A percentile compares a stretch with the other conserved stretches of the same genome.
Evolutionary conservation across 305 asterid genomes (phyloP).

Genomic region (Lippia alba): DNA sequence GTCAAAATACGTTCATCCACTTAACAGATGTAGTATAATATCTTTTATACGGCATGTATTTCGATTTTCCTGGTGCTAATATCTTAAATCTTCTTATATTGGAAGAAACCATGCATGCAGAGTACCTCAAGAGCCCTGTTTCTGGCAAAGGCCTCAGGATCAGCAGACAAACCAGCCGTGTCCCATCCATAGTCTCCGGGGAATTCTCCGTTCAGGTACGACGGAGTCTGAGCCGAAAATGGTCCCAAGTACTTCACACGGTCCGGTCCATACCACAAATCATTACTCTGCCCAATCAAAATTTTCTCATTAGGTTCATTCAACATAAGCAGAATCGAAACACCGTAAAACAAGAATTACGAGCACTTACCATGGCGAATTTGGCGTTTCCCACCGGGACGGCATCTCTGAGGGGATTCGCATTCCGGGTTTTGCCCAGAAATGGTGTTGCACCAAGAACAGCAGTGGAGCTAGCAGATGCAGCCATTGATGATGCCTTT

Average conservation of each 20-base stretch:
- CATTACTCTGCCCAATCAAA: slow-evolving; percentile 48
- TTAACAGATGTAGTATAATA: too few species aligned
- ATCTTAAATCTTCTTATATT: slow-evolving; percentile 3
- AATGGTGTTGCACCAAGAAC: slow-evolving; percentile 71
- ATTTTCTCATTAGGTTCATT: neutral
- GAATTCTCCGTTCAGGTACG: slow-evolving; percentile 82
- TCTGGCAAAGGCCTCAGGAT: slow-evolving; percentile 85
- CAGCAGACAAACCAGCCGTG: slow-evolving; percentile 86
- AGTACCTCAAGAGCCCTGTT: slow-evolving; percentile 84
- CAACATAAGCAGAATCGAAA: neutral
- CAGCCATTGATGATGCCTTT: slow-evolving; percentile 50
- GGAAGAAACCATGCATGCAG: neutral
- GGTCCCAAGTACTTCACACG: slow-evolving; percentile 89
- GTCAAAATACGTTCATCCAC: too few species aligned
- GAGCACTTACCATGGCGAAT: slow-evolving; percentile 54
- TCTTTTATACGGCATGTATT: too few species aligned
- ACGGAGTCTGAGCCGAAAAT: slow-evolving; percentile 87
- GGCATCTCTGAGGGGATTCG: slow-evolving; percentile 56
- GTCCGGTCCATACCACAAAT: slow-evolving; percentile 82
- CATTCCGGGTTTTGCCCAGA: slow-evolving; percentile 65
- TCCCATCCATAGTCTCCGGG: slow-evolving; percentile 95
- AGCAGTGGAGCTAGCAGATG: slow-evolving; percentile 61
- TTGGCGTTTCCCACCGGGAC: slow-evolving; percentile 57
- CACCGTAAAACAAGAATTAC: neutral
- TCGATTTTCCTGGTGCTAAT: too few species aligned